Evolutionary conservation across 2,329 filamentous ascomycete genomes (phyloP).

Genomic region (Aureobasidium sp.): DNA sequence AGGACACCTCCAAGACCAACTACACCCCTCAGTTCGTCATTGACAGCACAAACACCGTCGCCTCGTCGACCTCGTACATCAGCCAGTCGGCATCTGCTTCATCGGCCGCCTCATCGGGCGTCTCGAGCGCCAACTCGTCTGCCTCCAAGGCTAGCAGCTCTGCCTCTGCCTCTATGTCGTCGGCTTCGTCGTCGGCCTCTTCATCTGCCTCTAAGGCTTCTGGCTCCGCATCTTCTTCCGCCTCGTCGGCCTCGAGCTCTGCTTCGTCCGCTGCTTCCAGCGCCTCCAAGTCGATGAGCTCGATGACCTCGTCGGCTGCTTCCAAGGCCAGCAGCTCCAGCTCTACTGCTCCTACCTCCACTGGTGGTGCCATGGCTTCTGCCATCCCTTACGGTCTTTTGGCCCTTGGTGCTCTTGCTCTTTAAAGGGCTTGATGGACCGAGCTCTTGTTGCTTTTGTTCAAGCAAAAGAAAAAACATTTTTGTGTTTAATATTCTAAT

Average conservation of each 20-base stretch:
- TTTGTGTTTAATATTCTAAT: neutral
- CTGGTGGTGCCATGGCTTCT: slow-evolving; percentile 13
- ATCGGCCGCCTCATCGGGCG: slow-evolving; percentile 15
- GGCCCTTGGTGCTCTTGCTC: slow-evolving; percentile 15
- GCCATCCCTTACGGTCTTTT: slow-evolving; percentile 13
- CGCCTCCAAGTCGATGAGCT: neutral
- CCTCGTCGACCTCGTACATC: slow-evolving; percentile 20
- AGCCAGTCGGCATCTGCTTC: slow-evolving; percentile 22
- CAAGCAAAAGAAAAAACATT: neutral
- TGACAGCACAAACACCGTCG: slow-evolving; percentile 35
- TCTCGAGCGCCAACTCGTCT: neutral
- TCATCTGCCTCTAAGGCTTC: slow-evolving; percentile 25
- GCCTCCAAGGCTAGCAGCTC: slow-evolving; percentile 2
- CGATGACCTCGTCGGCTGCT: neutral
- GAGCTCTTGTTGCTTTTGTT: neutral
- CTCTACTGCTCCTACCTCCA: slow-evolving; percentile 9
- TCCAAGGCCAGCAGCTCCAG: neutral
- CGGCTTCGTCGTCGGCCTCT: slow-evolving; percentile 29
- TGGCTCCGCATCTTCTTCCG: slow-evolving; percentile 52
- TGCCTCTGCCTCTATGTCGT: slow-evolving; percentile 29
- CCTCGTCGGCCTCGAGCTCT: slow-evolving; percentile 32
- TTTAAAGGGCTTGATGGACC: neutral
- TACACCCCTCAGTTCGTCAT: slow-evolving; percentile 46
- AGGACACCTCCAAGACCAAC: slow-evolving; percentile 37
- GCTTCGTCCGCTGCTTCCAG: slow-evolving; percentile 25